Base-by-base conservation (phyloP, 305 asterid genomes). In the Solanum aculeatissimum region DNA sequence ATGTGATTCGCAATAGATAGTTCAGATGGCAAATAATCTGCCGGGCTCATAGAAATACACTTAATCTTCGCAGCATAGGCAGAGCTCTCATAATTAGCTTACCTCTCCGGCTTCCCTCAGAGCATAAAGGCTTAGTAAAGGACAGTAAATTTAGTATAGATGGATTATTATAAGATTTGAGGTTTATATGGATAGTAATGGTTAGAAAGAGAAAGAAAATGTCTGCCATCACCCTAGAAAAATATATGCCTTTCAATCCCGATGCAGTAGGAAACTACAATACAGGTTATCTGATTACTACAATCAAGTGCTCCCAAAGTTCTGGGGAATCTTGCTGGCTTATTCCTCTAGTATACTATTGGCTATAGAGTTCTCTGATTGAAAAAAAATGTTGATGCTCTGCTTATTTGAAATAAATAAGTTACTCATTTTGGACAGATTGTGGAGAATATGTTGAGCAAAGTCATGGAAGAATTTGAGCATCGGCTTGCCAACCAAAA, bases 391-490 rank as follows among this genome's bases (percentile, higher is more conserved):
- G 62, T 58, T 54, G 51, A 80, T 82, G 32, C 63, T 65, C 21
- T 23, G 81, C 83, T 84, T 23, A 63, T 60, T 83, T 89, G 87
- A 75, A 83, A 72, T 83, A 82, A 84, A 72, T 60, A 57, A 83
- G 51, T 47, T 40, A 23, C 83, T 87, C 87, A 69, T 38, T 60
- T 88, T 86, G 77, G 81, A 77, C 93, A 96, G 99, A 87, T 96
- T 90, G 95, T 96, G 87, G 98, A 93, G 87, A 85, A 72, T 87
- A 89, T 93, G 88, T 84, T 94, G 74, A 88, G 84, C 83, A 89
- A 88, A 87, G 93, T 96, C 53, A 91, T 91, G 95, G 95, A 94
- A 84, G 98, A 94, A 88, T 93, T 93, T 75, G 97, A 94, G 83
- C 89, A 79, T 32, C 87, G 91, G 71, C 74, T 92, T 66, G 90